Evolutionary conservation across 2,329 filamentous ascomycete species (phyloP).

Genomic region (Cytospora chrysosperma): DNA sequence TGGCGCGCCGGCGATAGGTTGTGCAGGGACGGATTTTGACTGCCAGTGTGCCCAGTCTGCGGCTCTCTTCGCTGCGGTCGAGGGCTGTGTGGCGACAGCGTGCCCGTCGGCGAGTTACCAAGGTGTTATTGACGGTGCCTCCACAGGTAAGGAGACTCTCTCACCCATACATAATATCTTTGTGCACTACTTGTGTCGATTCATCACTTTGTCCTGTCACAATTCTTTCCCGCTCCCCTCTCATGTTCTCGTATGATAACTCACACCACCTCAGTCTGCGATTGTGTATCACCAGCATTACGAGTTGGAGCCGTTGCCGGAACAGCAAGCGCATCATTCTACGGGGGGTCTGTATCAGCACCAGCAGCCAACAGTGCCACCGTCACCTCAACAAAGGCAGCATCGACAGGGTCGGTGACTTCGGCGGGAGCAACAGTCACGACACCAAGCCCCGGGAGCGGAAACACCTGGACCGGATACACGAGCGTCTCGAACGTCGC

Average conservation of each 20-base stretch:
- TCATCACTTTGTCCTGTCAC: neutral
- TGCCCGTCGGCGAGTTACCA: constrained; percentile 31
- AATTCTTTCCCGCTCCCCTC: neutral
- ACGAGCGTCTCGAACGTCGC: constrained; percentile 20
- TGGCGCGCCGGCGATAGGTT: constrained; percentile 32
- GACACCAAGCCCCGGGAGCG: no score
- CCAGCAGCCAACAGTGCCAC: constrained; percentile 16
- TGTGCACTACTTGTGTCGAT: neutral
- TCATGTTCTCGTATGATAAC: neutral
- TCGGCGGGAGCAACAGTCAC: no score
- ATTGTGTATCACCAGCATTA: constrained; percentile 16
- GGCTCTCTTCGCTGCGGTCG: constrained; percentile 33
- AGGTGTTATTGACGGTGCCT: constrained; percentile 34
- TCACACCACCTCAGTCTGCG: constrained; percentile 15
- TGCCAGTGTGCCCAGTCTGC: constrained; percentile 35
- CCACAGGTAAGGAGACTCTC: constrained; percentile 28
- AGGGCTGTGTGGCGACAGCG: constrained; percentile 32
- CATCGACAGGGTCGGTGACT: neutral
- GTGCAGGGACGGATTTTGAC: constrained; percentile 32
- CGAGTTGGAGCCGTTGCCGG: neutral
- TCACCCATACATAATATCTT: no score
- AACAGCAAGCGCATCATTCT: constrained; percentile 14
- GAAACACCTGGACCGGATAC: constrained; percentile 19
- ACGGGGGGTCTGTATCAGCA: neutral
- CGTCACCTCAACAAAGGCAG: neutral